Evolutionary conservation across 805 yeast species (phyloP).

Genomic region (Torulaspora indica): DNA sequence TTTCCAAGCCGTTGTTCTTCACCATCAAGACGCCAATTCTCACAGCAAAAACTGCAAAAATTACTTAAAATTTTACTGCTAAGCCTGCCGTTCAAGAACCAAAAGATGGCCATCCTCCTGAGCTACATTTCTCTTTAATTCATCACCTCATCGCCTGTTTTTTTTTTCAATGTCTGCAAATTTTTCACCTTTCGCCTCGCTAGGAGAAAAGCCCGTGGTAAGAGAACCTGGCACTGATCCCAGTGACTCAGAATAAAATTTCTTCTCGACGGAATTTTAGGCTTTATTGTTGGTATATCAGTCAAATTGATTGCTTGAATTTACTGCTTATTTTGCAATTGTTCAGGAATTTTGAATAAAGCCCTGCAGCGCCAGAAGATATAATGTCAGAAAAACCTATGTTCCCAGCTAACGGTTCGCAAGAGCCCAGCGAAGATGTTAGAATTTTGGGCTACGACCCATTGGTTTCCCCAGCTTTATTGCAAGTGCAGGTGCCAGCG

Average conservation of each 20-base stretch:
- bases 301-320: neutral
- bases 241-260: constrained; percentile 4
- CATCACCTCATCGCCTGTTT: neutral
- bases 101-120: neutral
- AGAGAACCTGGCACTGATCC: neutral
- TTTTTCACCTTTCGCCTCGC: constrained; percentile 1
- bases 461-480: constrained; percentile 82
- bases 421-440: constrained; percentile 67
- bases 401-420: constrained; percentile 40
- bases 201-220: constrained; percentile 4
- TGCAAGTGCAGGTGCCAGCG: constrained; percentile 81
- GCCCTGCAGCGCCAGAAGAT: neutral
- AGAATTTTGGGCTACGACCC: constrained; percentile 91
- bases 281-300: neutral
- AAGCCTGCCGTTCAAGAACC: too few species aligned
- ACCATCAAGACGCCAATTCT: too few species aligned
- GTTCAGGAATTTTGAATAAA: neutral
- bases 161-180: neutral
- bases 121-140: constrained; percentile 2
- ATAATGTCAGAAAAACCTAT: constrained; percentile 26
- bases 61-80: too few species aligned
- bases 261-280: neutral
- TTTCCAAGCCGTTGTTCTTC: too few species aligned
- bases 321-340: neutral
- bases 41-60: too few species aligned